A percentile compares a stretch with the other conserved stretches of the same genome.
These are phyloP conservation scores for Teratosphaeria viscida DNA, from an alignment of 2,329 filamentous ascomycete genomes.

Conservation along the genomic window DNA sequence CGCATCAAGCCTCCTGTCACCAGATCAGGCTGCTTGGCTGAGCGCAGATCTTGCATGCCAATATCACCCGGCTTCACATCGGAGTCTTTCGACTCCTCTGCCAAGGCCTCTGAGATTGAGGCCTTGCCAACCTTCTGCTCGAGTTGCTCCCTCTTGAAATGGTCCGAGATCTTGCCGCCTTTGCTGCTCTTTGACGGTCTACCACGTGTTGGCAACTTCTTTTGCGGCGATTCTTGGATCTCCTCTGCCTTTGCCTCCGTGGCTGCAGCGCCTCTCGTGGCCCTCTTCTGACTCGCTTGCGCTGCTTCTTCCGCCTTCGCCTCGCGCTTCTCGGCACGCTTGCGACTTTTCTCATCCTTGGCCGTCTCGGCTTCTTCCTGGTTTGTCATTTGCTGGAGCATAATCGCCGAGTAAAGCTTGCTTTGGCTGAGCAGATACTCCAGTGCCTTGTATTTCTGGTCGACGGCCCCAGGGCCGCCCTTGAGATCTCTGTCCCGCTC, in stretches of 20 bases:
- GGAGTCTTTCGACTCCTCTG: conserved; percentile 47
- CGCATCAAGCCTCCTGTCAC: conserved; percentile 85
- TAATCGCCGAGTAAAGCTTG: conserved; percentile 42
- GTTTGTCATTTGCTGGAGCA: conserved; percentile 43
- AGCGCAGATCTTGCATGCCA: conserved; percentile 58
- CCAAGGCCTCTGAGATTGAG: conserved; percentile 47
- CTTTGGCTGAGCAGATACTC: conserved; percentile 44
- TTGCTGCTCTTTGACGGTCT: conserved; percentile 26
- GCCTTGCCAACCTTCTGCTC: conserved; percentile 42
- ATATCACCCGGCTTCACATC: conserved; percentile 50
- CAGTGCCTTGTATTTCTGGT: conserved; percentile 42
- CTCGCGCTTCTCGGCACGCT: conserved; percentile 36
- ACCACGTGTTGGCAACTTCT: conserved; percentile 17
- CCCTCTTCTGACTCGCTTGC: conserved; percentile 35
- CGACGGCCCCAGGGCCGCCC: conserved; percentile 35
- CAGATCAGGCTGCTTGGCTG: conserved; percentile 75
- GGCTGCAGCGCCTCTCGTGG: conserved; percentile 29
- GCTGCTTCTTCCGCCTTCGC: conserved; percentile 38
- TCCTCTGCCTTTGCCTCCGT: conserved; percentile 16
- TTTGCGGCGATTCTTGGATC: conserved; percentile 9
- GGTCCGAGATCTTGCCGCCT: conserved; percentile 44
- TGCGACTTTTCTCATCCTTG: conserved; percentile 35
- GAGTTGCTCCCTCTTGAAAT: conserved; percentile 50
- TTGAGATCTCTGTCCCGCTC: conserved; percentile 37
- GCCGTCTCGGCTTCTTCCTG: conserved; percentile 39